Conservation (phyloP, 441 rosid genomes). For the Hypseocharis bilobata region DNA sequence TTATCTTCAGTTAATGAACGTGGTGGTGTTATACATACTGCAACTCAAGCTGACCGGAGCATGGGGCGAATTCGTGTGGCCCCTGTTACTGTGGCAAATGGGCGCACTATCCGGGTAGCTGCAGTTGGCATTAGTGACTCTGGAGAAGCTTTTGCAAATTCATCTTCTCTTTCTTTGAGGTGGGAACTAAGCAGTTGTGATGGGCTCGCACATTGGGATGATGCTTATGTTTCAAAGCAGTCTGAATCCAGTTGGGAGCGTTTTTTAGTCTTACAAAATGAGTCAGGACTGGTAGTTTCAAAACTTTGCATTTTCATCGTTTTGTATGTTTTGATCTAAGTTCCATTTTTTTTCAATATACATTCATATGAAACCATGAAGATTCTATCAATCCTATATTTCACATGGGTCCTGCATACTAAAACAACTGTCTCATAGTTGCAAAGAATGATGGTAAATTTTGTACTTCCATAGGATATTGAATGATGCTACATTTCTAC, state of each 20-base stretch:
- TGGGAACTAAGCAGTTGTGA: constrained; percentile 77
- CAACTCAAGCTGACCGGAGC: constrained; percentile 50
- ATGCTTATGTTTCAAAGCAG: constrained; percentile 39
- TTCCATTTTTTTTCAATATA: too few species aligned
- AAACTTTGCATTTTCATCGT: constrained; percentile 19
- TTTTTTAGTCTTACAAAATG: constrained; percentile 64
- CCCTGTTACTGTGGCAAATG: constrained; percentile 82
- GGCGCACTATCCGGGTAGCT: constrained; percentile 68
- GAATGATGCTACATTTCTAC: too few species aligned
- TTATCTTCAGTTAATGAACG: constrained; percentile 55
- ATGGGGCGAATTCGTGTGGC: constrained; percentile 45
- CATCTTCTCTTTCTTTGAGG: constrained; percentile 69
- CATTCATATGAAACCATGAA: too few species aligned
- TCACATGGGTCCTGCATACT: too few species aligned
- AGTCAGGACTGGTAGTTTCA: constrained; percentile 64
- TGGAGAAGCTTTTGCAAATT: constrained; percentile 82
- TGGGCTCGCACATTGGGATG: constrained; percentile 66
- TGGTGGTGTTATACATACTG: constrained; percentile 48
- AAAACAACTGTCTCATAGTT: too few species aligned
- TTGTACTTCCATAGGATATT: too few species aligned
- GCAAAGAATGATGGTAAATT: too few species aligned
- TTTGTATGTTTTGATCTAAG: constrained; percentile 2
- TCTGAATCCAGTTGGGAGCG: constrained; percentile 74
- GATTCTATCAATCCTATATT: too few species aligned
- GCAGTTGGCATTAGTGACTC: constrained; percentile 58